Conservation (phyloP, 805 yeast species). For the Ogataea haglerorum region DNA sequence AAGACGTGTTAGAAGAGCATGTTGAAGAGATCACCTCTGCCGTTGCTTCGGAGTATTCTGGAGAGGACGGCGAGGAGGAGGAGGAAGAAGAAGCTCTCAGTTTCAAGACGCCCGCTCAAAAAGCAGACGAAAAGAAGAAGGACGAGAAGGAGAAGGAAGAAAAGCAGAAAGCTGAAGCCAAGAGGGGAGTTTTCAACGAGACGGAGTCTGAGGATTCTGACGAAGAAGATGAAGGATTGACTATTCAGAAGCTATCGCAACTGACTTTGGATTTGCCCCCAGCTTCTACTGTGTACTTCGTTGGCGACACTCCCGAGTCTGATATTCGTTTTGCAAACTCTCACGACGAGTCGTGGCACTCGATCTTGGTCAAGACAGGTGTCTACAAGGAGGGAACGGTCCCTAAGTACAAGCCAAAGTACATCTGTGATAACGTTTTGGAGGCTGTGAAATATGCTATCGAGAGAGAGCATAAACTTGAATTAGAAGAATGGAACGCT, state of each 20-base stretch:
- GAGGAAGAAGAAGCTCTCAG: slow-evolving; percentile 12
- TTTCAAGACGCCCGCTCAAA: slow-evolving; percentile 14
- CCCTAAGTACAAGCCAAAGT: slow-evolving; percentile 78
- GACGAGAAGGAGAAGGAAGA: not conserved
- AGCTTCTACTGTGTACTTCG: slow-evolving; percentile 82
- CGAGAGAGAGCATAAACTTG: slow-evolving; percentile 73
- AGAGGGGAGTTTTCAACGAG: slow-evolving; percentile 25
- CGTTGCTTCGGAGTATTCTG: slow-evolving; percentile 18
- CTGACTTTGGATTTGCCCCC: slow-evolving; percentile 63
- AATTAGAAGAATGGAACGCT: slow-evolving; percentile 69
- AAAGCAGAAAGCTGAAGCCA: slow-evolving; percentile 2
- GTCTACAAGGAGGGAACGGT: slow-evolving; percentile 77
- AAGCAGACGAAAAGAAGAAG: too few relatives aligned
- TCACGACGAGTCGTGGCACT: slow-evolving; percentile 80
- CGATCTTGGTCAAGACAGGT: slow-evolving; percentile 83
- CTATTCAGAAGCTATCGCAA: slow-evolving; percentile 43
- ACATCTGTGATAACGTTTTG: slow-evolving; percentile 66
- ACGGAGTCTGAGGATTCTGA: slow-evolving; percentile 31
- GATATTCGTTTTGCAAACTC: slow-evolving; percentile 86
- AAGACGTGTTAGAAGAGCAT: slow-evolving; percentile 71
- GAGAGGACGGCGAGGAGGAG: slow-evolving; percentile 16
- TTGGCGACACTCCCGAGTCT: slow-evolving; percentile 88
- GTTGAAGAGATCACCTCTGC: slow-evolving; percentile 42
- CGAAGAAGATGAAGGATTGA: slow-evolving; percentile 39
- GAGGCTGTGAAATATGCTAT: slow-evolving; percentile 83